Base-by-base conservation (phyloP, 2,329 filamentous ascomycete species). In the Aphanocladium album region DNA sequence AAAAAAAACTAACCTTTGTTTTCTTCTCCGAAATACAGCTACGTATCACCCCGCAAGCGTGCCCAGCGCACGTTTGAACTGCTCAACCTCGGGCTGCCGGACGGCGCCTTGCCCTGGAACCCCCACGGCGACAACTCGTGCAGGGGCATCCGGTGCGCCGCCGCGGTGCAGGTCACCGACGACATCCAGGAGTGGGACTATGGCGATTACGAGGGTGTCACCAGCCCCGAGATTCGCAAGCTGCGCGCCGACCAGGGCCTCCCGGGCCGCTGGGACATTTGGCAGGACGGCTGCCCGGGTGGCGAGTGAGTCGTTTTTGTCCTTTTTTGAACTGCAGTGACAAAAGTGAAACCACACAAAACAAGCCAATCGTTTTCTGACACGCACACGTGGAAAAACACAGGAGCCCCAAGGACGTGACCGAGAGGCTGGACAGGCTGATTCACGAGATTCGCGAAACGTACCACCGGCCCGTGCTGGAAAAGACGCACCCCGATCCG, bases 51-150 rank as follows among this genome's bases (percentile, higher is more conserved):
- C 2, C 88, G 93, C 51, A 85, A 83, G 63, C 89, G 93, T 62
- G 91, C 93, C 21, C 92, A 95, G 74, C 83, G 86, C 55, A 98
- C 93, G n/a, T 88, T 97, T 70, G 91, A 96, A 72, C 84, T 97
- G 52, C 85, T 97, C 27, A 84, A 89, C 67, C 78, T 96, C 21
- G 89, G 87, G 54, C 86, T 87, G 70, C 74, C 77, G n/a, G 83
- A 86, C 45, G 64, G 30, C n/a, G 79, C 81, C 1, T 79, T 93
- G 17, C 92, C 92, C 0, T 96, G 91, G 91, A 72, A 81, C 37
- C 68, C 74, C 17, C 80, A 82, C 62, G 78, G 80, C 60, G 66
- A 69, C 2, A 62, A 68, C 16, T 65, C 71, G 1, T 69, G 73
- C 25, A 72, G 75, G 33, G 68, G 68, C 11, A 76, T 81, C 27